Conservation (phyloP, 2,329 filamentous ascomycete genomes). For the Talaromyces sp. region DNA sequence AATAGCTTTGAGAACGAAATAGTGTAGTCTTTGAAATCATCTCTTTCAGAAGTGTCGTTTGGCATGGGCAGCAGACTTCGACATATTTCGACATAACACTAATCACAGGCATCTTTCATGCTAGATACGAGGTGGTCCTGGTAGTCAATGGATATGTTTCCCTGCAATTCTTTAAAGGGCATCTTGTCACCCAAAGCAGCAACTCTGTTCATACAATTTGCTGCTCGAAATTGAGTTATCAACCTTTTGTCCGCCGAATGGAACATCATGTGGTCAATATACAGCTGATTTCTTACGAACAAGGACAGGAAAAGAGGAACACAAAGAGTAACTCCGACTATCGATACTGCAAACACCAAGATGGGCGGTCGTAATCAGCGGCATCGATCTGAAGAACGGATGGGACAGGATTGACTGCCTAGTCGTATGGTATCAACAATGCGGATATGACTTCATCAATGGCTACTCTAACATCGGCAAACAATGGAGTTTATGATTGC, state of each 20-base stretch:
- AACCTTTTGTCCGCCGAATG: slow-evolving; percentile 59
- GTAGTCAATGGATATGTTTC: slow-evolving; percentile 76
- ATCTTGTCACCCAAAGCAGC: slow-evolving; percentile 71
- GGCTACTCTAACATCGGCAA: slow-evolving; percentile 71
- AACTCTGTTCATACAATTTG: slow-evolving; percentile 68
- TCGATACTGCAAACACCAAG: slow-evolving; percentile 70
- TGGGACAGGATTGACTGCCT: slow-evolving; percentile 40
- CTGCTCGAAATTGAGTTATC: slow-evolving; percentile 61
- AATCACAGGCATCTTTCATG: slow-evolving; percentile 57
- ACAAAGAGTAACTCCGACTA: slow-evolving; percentile 59
- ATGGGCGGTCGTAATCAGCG: slow-evolving; percentile 69
- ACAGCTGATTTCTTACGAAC: slow-evolving; percentile 62
- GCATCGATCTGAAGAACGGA: slow-evolving; percentile 36
- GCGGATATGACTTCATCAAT: background rate
- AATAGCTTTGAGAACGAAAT: background rate
- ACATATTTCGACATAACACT: background rate
- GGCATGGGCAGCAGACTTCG: too few relatives aligned
- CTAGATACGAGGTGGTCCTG: slow-evolving; percentile 72
- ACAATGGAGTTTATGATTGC: slow-evolving; percentile 59
- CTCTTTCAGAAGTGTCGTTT: too few relatives aligned
- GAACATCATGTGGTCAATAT: slow-evolving; percentile 66
- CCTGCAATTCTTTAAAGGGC: slow-evolving; percentile 76
- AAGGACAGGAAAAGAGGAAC: slow-evolving; percentile 49
- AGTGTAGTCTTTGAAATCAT: background rate
- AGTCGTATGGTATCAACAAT: slow-evolving; percentile 6